phyloP scores from a whole-genome alignment of 345 rosid species.

The Eucalyptus regnans region DNA sequence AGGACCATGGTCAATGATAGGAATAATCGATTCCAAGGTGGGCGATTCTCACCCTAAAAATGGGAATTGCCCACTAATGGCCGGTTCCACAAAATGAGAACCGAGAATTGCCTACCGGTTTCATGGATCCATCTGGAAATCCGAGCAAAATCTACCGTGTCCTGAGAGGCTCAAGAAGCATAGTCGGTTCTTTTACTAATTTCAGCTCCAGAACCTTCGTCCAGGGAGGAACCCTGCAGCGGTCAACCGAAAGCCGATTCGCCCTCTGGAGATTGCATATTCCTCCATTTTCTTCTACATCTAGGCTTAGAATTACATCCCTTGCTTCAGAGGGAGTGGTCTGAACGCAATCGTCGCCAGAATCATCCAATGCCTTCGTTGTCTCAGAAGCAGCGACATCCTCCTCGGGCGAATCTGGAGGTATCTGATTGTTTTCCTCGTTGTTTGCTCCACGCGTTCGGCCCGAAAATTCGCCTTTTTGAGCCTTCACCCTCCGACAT shows the following conservation, averaged over 20 bases:
- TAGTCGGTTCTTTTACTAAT: too few species aligned
- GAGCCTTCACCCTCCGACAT: not conserved
- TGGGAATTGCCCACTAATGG: fast-evolving
- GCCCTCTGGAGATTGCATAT: too few species aligned
- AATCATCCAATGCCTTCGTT: not conserved
- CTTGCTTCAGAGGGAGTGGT: slow-evolving; percentile 36
- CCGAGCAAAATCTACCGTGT: fast-evolving
- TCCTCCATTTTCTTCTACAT: not conserved
- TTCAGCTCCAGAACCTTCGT: too few species aligned
- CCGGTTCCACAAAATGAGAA: too few species aligned
- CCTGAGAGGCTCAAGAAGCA: too few species aligned
- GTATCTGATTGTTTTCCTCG: not conserved
- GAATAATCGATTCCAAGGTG: fast-evolving
- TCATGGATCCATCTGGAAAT: fast-evolving
- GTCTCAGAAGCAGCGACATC: not conserved
- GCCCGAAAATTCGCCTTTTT: not conserved
- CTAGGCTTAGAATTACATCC: not conserved
- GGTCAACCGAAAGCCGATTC: too few species aligned
- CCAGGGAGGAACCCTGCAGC: too few species aligned
- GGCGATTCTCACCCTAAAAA: fast-evolving
- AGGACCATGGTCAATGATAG: fast-evolving
- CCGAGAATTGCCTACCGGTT: fast-evolving
- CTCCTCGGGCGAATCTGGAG: not conserved
- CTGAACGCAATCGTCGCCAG: slow-evolving; percentile 4
- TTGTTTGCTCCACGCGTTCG: not conserved